Base-by-base conservation (phyloP, 2,329 filamentous ascomycete species). In the Phaeosphaeriaceae sp. region DNA sequence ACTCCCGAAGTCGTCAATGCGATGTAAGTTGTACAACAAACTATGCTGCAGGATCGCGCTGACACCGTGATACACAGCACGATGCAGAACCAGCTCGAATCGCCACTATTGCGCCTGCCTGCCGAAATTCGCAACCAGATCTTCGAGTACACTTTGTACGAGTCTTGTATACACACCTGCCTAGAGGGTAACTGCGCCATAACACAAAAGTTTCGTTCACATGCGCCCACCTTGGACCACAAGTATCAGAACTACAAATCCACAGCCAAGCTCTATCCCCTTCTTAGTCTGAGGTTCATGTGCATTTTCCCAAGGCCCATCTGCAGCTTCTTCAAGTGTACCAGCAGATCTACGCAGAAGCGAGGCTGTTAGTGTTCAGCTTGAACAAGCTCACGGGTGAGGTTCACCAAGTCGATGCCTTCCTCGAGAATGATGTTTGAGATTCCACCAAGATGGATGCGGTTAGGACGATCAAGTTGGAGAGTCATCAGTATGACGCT, bases 41-140 rank as follows among this genome's bases (percentile, higher is more conserved):
- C 15, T n/a, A 17, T 7, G 35, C 15, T 13, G 4, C 15, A 40
- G 35, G 3, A 17, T 8, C 17, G 8, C 15, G 35, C 35, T 40
- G 35, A 28, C 44, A 28, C 23, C 23, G 42, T 21, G 35, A 53
- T n/a, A 17, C n/a, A 32, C 6, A 32, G 42, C 24, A 54, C 24
- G 11, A 40, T 23, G 17, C 43, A 54, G n/a, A 53, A 50, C 23
- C 49, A 76, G 54, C 32, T 68, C 68, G 17, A 70, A 23, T 60
- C 55, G 1, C 60, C 55, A 5, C 46, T 63, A 1, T 40, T 63
- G 3, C 32, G 52, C 13, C 49, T 63, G 1, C 60, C 60, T 8
- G 52, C 24, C 0, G 58, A 60, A 35, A 23, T 63, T 5, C 42
- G 52, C 7, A 55, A 60, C 44, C 15, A 17, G 2, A 56, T 60